phyloP scores from a whole-genome alignment of 805 yeast species.

The Torulaspora franciscae region DNA sequence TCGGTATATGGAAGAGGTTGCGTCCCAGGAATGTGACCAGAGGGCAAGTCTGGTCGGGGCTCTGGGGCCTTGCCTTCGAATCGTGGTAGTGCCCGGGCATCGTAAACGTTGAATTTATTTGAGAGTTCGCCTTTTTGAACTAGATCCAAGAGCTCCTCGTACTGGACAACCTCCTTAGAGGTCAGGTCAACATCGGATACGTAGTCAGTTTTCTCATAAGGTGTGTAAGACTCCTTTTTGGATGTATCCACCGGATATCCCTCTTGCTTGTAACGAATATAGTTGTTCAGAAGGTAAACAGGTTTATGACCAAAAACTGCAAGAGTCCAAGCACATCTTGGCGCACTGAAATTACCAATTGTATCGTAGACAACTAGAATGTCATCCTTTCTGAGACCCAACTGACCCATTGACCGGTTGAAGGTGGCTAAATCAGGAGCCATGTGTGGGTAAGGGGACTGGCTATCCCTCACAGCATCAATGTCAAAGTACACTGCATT shows the following conservation, averaged over 20 bases:
- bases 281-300: constrained; percentile 69
- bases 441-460: constrained; percentile 84
- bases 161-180: constrained; percentile 53
- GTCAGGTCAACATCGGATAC: constrained; percentile 35
- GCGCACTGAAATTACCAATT: constrained; percentile 78
- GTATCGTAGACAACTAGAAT: constrained; percentile 77
- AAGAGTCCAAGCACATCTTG: constrained; percentile 91
- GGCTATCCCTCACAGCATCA: constrained; percentile 56
- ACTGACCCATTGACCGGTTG: constrained; percentile 44
- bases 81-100: constrained; percentile 75
- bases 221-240: constrained; percentile 14
- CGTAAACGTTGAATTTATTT: constrained; percentile 53
- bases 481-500: constrained; percentile 73
- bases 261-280: constrained; percentile 43
- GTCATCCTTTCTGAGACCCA: constrained; percentile 57
- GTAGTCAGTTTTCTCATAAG: constrained; percentile 33
- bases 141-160: constrained; percentile 58
- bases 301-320: constrained; percentile 70
- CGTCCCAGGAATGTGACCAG: constrained; percentile 87
- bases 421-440: constrained; percentile 61
- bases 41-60: constrained; percentile 80
- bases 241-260: constrained; percentile 45
- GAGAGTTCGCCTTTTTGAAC: constrained; percentile 47
- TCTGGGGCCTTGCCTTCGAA: constrained; percentile 80
- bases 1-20: constrained; percentile 68